Evolutionary conservation across 805 yeast species (phyloP), one percentile per base, ranked within the genome.

Genomic region (Grigorovia yakushimaensis): DNA sequence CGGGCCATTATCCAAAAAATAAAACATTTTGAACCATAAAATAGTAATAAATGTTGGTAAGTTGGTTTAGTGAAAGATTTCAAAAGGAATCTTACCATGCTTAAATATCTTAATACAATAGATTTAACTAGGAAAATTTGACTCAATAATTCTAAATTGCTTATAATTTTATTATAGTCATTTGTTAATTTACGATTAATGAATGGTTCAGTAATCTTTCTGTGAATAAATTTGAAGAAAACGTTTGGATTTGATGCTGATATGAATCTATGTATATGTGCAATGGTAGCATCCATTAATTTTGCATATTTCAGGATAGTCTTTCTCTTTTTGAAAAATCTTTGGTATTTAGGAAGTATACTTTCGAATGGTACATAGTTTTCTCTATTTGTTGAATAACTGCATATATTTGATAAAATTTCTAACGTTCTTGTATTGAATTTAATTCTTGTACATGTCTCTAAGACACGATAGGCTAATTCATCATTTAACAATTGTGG

Each of bases 191-290:
- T 33, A 7, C 18, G 5, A 39, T 37, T 39, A 17, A 30, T 11
- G 27, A 53, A 15, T 43, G 53, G 54, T 4, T 49, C 48, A 20
- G 45, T 47, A 17, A 53, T 42, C 17, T 45, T 47, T 13, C 27
- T 46, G 20, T 48, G 50, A 21, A 57, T 39, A 27, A 48, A 73
- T 9, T 64, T 60, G 23, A 64, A 69, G 49, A 65, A 73, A 43
- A 73, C 77, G 0, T 49, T 45, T 27, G 76, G 72, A 54, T 78
- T 77, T 3, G 81, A 64, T 15, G 80, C 76, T 1, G 81, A 75
- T 8, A 77, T 42, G 56, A 66, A 78, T 37, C 71, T 60, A 18
- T 74, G 53, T 6, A 79, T 60, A 24, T 68, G 60, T 24, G 49
- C 50, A 9, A 56, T 48, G 4, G 59, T 51, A 3, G 48, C 19